phyloP scores from a whole-genome alignment of 306 rosid species.

The Castanospermum australe region DNA sequence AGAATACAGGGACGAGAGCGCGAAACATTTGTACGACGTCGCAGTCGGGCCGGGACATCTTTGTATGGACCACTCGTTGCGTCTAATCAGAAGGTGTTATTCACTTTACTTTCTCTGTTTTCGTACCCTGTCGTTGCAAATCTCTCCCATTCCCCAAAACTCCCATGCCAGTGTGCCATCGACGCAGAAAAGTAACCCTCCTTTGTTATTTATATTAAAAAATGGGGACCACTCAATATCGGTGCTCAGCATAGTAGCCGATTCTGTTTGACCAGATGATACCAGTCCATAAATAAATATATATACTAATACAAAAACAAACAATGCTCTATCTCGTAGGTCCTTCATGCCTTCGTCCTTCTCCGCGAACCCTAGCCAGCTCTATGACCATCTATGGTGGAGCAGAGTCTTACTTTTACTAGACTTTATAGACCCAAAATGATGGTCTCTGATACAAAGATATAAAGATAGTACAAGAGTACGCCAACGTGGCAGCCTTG shows the following conservation, averaged over 20 bases:
- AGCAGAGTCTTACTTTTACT: neutral
- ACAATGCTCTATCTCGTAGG: neutral
- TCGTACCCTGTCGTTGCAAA: slow-evolving; percentile 22
- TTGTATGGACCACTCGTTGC: neutral
- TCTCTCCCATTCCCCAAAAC: slow-evolving; percentile 28
- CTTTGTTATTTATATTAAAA: neutral
- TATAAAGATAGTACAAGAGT: slow-evolving; percentile 27
- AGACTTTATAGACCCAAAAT: slow-evolving; percentile 37
- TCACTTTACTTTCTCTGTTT: slow-evolving; percentile 13
- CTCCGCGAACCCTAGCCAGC: neutral
- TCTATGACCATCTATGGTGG: neutral
- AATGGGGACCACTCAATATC: slow-evolving; percentile 25
- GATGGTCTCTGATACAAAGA: slow-evolving; percentile 27
- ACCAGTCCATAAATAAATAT: neutral
- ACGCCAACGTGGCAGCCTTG: slow-evolving; percentile 22
- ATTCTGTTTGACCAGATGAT: slow-evolving; percentile 9
- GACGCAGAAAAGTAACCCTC: neutral
- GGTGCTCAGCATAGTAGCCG: neutral
- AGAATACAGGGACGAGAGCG: too few species aligned
- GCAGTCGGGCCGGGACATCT: neutral
- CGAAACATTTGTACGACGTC: neutral
- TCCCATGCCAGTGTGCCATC: neutral
- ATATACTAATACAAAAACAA: neutral
- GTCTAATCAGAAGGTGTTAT: slow-evolving; percentile 31
- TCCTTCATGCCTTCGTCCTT: neutral